Conservation (phyloP, 345 rosid species). For the Odontarrhena argentea region DNA sequence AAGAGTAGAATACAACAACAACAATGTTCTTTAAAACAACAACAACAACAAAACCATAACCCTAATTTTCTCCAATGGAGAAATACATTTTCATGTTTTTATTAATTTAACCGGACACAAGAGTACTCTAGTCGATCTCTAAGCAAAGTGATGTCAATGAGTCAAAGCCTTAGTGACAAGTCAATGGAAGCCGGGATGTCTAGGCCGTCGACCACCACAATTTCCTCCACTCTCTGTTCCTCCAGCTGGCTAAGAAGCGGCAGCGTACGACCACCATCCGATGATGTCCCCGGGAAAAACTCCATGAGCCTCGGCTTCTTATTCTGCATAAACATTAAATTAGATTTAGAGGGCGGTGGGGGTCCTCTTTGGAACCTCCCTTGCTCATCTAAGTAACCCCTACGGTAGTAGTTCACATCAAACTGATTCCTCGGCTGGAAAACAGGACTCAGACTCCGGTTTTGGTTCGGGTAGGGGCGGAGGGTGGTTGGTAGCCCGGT, state of each 20-base stretch:
- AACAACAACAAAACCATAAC: neutral
- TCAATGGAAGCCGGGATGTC: conserved; percentile 20
- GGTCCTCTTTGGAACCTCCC: conserved; percentile 21
- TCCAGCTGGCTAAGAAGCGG: conserved; percentile 37
- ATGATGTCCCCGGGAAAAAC: neutral
- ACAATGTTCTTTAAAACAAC: neutral
- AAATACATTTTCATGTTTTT: neutral
- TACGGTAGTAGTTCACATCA: conserved; percentile 6
- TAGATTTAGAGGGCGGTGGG: neutral
- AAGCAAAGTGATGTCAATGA: neutral
- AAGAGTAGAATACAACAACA: neutral
- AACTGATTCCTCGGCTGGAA: neutral
- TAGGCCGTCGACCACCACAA: neutral
- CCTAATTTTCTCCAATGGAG: neutral
- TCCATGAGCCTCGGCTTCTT: conserved; percentile 25
- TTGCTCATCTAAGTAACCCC: conserved; percentile 9
- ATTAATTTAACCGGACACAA: neutral
- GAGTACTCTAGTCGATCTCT: neutral
- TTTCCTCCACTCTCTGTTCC: neutral
- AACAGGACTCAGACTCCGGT: conserved; percentile 4
- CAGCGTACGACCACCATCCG: conserved; percentile 5
- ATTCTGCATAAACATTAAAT: neutral
- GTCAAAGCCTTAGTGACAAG: conserved; percentile 32
- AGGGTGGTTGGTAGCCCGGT: neutral
- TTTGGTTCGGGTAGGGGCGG: neutral